Conservation (phyloP, 768 basidiomycete genomes). For the Phylloporus scabripes region DNA sequence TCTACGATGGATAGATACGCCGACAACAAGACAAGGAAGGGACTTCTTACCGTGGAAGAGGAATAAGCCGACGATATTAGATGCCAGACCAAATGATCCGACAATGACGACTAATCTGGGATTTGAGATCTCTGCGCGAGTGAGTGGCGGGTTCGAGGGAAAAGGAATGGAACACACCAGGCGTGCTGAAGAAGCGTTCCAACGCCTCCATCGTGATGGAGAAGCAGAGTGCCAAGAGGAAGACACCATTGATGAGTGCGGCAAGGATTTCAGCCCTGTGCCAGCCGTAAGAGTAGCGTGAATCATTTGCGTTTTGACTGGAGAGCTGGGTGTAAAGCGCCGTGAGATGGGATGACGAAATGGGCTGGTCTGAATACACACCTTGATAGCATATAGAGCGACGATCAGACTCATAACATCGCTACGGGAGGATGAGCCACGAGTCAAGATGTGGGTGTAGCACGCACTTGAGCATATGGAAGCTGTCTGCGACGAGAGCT, state of each 20-base stretch:
- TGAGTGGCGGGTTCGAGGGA: constrained; percentile 4
- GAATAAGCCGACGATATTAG: constrained; percentile 90
- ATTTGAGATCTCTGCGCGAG: constrained; percentile 71
- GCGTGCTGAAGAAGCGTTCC: constrained; percentile 80
- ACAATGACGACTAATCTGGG: constrained; percentile 87
- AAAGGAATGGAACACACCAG: constrained; percentile 44
- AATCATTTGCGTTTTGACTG: constrained; percentile 49
- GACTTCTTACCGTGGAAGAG: constrained; percentile 79
- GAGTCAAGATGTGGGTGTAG: neutral
- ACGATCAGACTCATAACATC: constrained; percentile 95
- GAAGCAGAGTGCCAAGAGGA: constrained; percentile 94
- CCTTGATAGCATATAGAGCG: constrained; percentile 92
- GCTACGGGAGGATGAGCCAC: constrained; percentile 39
- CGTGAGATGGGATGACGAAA: constrained; percentile 7
- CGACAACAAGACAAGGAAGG: constrained; percentile 4
- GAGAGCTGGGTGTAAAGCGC: constrained; percentile 48
- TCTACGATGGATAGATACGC: constrained; percentile 35
- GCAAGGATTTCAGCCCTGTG: constrained; percentile 96
- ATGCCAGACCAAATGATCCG: constrained; percentile 81
- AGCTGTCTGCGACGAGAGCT: constrained; percentile 92
- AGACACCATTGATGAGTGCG: constrained; percentile 93
- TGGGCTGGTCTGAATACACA: constrained; percentile 19
- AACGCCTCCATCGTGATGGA: constrained; percentile 92
- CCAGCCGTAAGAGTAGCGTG: constrained; percentile 97
- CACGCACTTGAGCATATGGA: constrained; percentile 96